phyloP scores from a whole-genome alignment of 352 stramenopile genomes.

The Peronosclerospora sorghi region DNA sequence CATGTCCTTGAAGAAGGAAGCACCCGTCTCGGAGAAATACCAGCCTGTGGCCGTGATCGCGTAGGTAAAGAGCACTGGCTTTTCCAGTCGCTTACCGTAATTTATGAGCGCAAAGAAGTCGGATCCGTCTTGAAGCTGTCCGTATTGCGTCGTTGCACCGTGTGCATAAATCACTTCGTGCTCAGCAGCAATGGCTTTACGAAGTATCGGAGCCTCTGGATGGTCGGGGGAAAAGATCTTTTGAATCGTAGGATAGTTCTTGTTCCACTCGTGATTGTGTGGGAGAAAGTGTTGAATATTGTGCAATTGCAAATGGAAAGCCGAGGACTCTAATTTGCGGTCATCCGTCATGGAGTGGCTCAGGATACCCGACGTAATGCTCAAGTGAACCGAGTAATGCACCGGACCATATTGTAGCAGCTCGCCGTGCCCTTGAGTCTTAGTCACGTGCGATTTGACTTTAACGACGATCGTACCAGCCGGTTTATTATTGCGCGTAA shows the following conservation, averaged over 20 bases:
- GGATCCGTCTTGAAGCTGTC: too few species aligned
- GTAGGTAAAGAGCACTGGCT: slow-evolving; percentile 30
- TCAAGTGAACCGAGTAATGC: slow-evolving; percentile 24
- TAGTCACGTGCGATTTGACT: too few species aligned
- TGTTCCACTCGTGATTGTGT: slow-evolving; percentile 27
- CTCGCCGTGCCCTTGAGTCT: background rate
- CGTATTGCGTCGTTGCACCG: too few species aligned
- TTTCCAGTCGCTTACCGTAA: slow-evolving; percentile 18
- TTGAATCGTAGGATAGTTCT: slow-evolving; percentile 23
- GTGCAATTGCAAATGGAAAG: slow-evolving; percentile 26
- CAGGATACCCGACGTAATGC: slow-evolving; percentile 14
- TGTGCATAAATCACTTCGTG: slow-evolving; percentile 25
- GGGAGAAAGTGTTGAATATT: slow-evolving; percentile 18
- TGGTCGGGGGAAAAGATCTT: slow-evolving; percentile 26
- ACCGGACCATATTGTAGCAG: slow-evolving; percentile 22
- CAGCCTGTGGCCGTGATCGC: slow-evolving; percentile 29
- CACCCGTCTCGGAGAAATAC: slow-evolving; percentile 35
- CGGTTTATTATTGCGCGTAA: slow-evolving; percentile 7
- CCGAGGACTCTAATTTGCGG: slow-evolving; percentile 13
- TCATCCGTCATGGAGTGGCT: too few species aligned
- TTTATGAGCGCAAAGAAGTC: slow-evolving; percentile 15
- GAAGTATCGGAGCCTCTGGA: slow-evolving; percentile 15
- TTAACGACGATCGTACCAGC: slow-evolving; percentile 22
- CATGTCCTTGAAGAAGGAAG: slow-evolving; percentile 36
- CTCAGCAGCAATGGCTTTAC: slow-evolving; percentile 16